Percentiles rank a stretch among this genome's conserved stretches.
These are phyloP conservation scores for Madurella mycetomatis DNA, from an alignment of 2,329 filamentous ascomycete species.

Conservation along the genomic window DNA sequence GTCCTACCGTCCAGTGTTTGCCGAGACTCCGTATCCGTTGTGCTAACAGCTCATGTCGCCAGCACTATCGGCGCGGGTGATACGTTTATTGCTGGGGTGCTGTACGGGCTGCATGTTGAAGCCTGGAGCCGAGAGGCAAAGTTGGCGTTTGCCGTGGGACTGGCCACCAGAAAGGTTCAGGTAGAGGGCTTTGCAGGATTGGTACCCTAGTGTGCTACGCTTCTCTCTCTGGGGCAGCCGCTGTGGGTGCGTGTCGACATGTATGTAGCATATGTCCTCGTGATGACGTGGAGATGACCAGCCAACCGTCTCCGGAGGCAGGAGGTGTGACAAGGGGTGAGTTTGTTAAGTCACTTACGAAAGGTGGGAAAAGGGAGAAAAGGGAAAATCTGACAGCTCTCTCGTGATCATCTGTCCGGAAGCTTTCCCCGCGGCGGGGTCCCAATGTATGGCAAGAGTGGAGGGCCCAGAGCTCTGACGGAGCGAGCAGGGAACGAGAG, in stretches of 20 bases:
- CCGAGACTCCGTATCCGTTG: slow-evolving; percentile 1
- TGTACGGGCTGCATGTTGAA: slow-evolving; percentile 53
- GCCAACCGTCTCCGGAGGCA: not conserved
- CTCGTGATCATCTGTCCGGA: slow-evolving; percentile 20
- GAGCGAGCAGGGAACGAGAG: slow-evolving; percentile 3
- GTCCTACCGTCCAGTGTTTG: not conserved
- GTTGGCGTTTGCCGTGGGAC: slow-evolving; percentile 57
- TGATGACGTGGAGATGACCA: slow-evolving; percentile 14
- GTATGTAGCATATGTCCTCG: slow-evolving; percentile 5
- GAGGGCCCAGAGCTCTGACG: slow-evolving; percentile 1
- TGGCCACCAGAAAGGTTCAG: slow-evolving; percentile 65
- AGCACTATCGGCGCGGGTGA: slow-evolving; percentile 71
- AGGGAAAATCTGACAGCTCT: slow-evolving; percentile 7
- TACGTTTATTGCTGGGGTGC: slow-evolving; percentile 68
- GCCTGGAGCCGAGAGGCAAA: slow-evolving; percentile 44
- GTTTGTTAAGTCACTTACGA: slow-evolving; percentile 2
- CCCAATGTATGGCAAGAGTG: not conserved
- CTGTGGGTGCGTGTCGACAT: not conserved
- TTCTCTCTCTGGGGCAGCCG: not conserved
- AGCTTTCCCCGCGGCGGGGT: slow-evolving; percentile 23
- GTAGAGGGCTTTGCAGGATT: slow-evolving; percentile 61
- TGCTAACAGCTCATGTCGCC: slow-evolving; percentile 22
- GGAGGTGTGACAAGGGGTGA: slow-evolving; percentile 4
- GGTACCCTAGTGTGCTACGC: slow-evolving; percentile 21
- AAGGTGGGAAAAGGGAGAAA: not conserved